phyloP scores from a whole-genome alignment of 306 rosid genomes.

The Mucuna pruriens region DNA sequence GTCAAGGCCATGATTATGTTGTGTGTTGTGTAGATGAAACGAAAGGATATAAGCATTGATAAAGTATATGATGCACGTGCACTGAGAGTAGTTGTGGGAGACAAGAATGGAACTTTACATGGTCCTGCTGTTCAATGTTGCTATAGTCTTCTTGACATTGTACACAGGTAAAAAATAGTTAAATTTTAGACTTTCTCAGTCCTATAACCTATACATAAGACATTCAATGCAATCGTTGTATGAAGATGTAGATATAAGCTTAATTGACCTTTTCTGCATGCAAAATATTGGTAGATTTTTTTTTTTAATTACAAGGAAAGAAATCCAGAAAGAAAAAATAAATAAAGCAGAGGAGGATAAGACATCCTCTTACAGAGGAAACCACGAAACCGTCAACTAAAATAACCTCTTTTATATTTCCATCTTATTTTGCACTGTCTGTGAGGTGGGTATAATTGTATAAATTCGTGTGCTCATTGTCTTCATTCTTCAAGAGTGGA shows the following conservation, averaged over 20 bases:
- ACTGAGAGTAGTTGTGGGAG: conserved; percentile 95
- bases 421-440: conserved; percentile 28
- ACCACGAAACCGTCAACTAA: neutral
- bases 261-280: conserved; percentile 5
- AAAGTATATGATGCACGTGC: conserved; percentile 97
- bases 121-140: conserved; percentile 97
- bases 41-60: conserved; percentile 78
- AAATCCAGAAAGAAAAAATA: conserved; percentile 20
- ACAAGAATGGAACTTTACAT: conserved; percentile 87
- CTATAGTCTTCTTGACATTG: conserved; percentile 86
- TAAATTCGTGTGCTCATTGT: conserved; percentile 24
- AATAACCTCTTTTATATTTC: conserved; percentile 29
- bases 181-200: conserved; percentile 5
- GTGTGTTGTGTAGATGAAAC: conserved; percentile 69
- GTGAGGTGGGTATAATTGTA: conserved; percentile 19
- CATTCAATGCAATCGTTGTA: conserved; percentile 15
- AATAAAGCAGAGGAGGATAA: neutral
- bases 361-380: neutral
- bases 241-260: conserved; percentile 23
- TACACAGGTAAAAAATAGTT: conserved; percentile 71
- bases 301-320: neutral
- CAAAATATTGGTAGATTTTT: neutral
- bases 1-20: conserved; percentile 37
- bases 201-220: conserved; percentile 3
- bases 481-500: conserved; percentile 16